Evolutionary conservation across 1,284 basidiomycete species (phyloP).

Genomic region (Neonothopanus nambi): DNA sequence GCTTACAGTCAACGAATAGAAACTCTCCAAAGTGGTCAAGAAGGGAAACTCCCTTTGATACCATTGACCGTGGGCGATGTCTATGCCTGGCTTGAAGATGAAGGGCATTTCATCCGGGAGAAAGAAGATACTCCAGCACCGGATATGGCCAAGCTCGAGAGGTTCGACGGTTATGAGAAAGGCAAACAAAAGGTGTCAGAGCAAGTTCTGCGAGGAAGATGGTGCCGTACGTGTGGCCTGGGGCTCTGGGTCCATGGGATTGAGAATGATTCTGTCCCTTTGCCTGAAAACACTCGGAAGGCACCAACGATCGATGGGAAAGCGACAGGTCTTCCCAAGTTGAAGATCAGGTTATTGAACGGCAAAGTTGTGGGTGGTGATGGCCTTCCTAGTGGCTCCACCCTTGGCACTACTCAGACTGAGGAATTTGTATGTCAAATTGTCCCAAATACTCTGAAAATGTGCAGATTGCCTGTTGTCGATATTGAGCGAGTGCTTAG

Average conservation of each 20-base stretch:
- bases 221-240: constrained; percentile 17
- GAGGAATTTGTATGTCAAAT: constrained; percentile 13
- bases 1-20: constrained; percentile 43
- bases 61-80: constrained; percentile 54
- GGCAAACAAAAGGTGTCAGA: constrained; percentile 1
- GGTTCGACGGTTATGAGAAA: constrained; percentile 7
- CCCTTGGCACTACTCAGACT: neutral
- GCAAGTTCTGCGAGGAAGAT: constrained; percentile 11
- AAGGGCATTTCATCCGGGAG: constrained; percentile 46
- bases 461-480: constrained; percentile 22
- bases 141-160: constrained; percentile 21
- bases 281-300: no score
- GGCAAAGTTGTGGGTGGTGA: constrained; percentile 1
- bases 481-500: constrained; percentile 16
- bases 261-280: neutral
- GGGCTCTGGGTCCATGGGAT: constrained; percentile 11
- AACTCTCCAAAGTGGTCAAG: constrained; percentile 9
- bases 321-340: neutral
- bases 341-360: neutral
- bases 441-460: constrained; percentile 5
- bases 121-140: neutral
- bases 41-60: constrained; percentile 20
- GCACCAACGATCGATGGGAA: no score
- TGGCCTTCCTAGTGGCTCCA: neutral
- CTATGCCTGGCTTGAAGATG: constrained; percentile 57